Conservation (phyloP, 139 green algal genomes). For the Picochlorum costavermella region DNA sequence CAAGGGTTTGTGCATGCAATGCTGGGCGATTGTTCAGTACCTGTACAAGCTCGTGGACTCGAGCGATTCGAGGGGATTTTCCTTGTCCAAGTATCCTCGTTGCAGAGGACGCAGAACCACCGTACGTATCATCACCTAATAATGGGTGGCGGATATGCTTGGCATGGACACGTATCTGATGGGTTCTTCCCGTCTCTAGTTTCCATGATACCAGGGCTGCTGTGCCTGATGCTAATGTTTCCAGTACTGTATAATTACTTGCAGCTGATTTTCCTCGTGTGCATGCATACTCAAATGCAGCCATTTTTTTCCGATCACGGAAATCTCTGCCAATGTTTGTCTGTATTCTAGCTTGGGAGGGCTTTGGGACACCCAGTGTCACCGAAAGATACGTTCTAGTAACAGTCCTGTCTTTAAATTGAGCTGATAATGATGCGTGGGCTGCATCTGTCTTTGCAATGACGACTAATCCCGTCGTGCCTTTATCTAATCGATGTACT, state of each 20-base stretch:
- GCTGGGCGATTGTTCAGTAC: constrained; percentile 48
- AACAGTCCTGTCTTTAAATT: constrained; percentile 84
- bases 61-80: background rate
- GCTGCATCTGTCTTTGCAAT: constrained; percentile 69
- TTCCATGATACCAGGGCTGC: constrained; percentile 81
- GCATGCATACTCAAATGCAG: constrained; percentile 39
- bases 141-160: constrained; percentile 76
- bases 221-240: constrained; percentile 53
- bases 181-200: constrained; percentile 89
- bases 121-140: constrained; percentile 83
- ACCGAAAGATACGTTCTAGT: constrained; percentile 58
- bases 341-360: constrained; percentile 34
- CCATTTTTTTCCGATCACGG: constrained; percentile 68
- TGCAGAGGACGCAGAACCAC: constrained; percentile 32
- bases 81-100: constrained; percentile 12
- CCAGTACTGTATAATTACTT: constrained; percentile 70
- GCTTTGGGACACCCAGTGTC: constrained; percentile 37
- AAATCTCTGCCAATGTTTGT: constrained; percentile 69
- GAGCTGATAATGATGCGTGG: constrained; percentile 20
- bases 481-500: constrained; percentile 92
- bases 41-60: constrained; percentile 20
- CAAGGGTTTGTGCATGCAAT: constrained; percentile 74
- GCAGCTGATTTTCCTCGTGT: constrained; percentile 47
- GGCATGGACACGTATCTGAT: constrained; percentile 91
- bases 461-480: constrained; percentile 87